Conservation (phyloP, 257 asterid genomes). For the Lavandula angustifolia region DNA sequence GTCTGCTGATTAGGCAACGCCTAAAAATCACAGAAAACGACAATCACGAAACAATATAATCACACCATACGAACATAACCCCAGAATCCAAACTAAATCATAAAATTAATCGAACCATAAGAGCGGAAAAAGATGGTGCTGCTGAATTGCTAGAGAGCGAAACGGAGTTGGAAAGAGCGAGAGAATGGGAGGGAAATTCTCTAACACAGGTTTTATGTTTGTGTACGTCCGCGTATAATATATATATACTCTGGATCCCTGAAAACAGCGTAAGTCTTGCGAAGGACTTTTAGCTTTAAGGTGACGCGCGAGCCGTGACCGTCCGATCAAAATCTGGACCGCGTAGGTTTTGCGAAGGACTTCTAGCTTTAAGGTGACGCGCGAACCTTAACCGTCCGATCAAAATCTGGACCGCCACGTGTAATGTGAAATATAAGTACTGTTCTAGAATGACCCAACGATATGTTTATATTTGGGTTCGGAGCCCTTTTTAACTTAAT, state of each 20-base stretch:
- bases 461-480: too few relatives aligned
- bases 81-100: background rate
- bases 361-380: constrained; percentile 62
- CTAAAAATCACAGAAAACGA: constrained; percentile 28
- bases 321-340: constrained; percentile 40
- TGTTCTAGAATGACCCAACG: too few relatives aligned
- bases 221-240: too few relatives aligned
- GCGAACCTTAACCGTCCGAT: constrained; percentile 59
- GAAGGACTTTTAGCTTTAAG: constrained; percentile 51
- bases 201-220: too few relatives aligned
- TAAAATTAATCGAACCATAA: background rate
- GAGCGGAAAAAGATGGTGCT: background rate
- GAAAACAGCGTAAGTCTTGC: constrained; percentile 38
- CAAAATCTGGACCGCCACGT: constrained; percentile 20
- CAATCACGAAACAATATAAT: background rate
- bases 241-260: constrained; percentile 37
- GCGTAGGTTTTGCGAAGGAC: constrained; percentile 42
- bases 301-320: constrained; percentile 59
- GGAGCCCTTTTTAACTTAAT: too few relatives aligned
- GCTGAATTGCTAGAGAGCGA: background rate
- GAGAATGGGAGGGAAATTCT: too few relatives aligned
- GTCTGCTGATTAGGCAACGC: constrained; percentile 80
- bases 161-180: background rate
- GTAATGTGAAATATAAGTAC: too few relatives aligned
- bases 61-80: background rate